Evolutionary conservation across 2,329 filamentous ascomycete genomes (phyloP).

Genomic region (Bipolaris zeicola): DNA sequence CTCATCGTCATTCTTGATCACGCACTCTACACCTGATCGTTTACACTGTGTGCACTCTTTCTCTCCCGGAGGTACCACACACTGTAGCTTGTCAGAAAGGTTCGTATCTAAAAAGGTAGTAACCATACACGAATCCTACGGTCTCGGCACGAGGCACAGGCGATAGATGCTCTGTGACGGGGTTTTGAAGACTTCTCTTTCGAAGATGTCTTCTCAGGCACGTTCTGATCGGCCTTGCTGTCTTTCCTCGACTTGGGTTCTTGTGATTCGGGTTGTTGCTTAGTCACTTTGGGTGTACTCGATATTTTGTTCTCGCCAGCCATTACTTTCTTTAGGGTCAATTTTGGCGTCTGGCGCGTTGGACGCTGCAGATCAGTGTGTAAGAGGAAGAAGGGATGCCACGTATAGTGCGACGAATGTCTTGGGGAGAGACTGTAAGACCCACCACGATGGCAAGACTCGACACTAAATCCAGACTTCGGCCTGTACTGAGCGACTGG

Average conservation of each 20-base stretch:
- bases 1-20: conserved; percentile 65
- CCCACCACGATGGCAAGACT: conserved; percentile 12
- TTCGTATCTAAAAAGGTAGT: background rate
- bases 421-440: conserved; percentile 10
- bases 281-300: conserved; percentile 17
- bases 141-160: conserved; percentile 60
- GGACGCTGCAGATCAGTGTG: background rate
- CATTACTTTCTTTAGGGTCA: conserved; percentile 10
- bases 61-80: conserved; percentile 61
- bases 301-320: conserved; percentile 17
- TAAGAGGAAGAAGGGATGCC: background rate
- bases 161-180: conserved; percentile 58
- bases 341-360: background rate
- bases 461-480: conserved; percentile 22
- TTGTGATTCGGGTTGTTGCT: conserved; percentile 20
- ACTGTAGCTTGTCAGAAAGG: conserved; percentile 47
- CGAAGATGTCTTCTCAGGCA: conserved; percentile 17
- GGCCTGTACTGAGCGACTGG: conserved; percentile 11
- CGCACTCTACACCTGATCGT: conserved; percentile 57
- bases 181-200: conserved; percentile 38
- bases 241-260: conserved; percentile 23
- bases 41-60: conserved; percentile 60
- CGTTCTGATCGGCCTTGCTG: conserved; percentile 17
- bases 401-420: conserved; percentile 1
- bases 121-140: conserved; percentile 49